phyloP scores from a whole-genome alignment of 345 rosid genomes.

The Mallotus nudiflorus region DNA sequence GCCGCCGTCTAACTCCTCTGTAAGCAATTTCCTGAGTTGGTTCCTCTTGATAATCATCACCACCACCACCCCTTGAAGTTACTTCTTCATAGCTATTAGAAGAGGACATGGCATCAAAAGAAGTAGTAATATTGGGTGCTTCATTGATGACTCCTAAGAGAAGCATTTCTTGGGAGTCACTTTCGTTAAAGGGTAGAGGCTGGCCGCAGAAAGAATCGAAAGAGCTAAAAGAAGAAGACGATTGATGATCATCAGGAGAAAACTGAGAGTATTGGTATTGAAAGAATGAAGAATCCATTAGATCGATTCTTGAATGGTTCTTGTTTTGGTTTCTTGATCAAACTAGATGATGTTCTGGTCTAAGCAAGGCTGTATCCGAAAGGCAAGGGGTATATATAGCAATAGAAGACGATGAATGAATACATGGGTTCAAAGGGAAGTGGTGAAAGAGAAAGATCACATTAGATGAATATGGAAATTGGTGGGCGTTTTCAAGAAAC shows the following conservation, averaged over 20 bases:
- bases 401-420: neutral
- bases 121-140: constrained; percentile 22
- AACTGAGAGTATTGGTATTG: constrained; percentile 24
- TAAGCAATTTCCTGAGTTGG: constrained; percentile 27
- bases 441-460: neutral
- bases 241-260: constrained; percentile 32
- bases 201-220: constrained; percentile 21
- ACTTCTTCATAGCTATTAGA: constrained; percentile 28
- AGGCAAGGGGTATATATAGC: constrained; percentile 22
- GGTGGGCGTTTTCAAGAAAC: constrained; percentile 5
- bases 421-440: too few species aligned
- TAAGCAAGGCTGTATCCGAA: constrained; percentile 2
- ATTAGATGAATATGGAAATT: constrained; percentile 24
- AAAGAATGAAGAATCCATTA: constrained; percentile 42
- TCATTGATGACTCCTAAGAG: constrained; percentile 48
- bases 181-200: constrained; percentile 58
- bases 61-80: constrained; percentile 17
- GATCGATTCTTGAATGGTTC: neutral
- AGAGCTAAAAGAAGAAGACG: constrained; percentile 31
- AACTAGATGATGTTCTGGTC: constrained; percentile 15
- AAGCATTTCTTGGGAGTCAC: constrained; percentile 61
- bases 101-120: constrained; percentile 13
- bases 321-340: neutral
- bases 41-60: constrained; percentile 17
- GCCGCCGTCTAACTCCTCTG: constrained; percentile 61